These are phyloP conservation scores for Haematococcus lacustris DNA, from an alignment of 139 green algal species.

Conservation along the genomic window DNA sequence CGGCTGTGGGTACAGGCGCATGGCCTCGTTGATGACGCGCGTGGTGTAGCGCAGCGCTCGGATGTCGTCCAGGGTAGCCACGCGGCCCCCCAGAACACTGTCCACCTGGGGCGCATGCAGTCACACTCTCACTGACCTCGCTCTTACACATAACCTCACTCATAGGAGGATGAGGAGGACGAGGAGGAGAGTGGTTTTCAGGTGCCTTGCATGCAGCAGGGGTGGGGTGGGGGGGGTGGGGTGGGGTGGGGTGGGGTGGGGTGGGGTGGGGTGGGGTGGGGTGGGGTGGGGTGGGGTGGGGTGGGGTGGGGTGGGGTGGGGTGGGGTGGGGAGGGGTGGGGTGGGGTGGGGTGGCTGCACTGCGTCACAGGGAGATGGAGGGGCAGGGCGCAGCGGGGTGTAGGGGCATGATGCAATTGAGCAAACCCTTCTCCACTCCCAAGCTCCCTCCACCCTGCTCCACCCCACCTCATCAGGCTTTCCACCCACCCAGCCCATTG, in stretches of 20 bases:
- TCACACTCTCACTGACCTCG: background rate
- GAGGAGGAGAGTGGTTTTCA: background rate
- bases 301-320: too few species aligned
- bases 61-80: constrained; percentile 63
- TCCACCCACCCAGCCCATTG: background rate
- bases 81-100: constrained; percentile 58
- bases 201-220: too few species aligned
- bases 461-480: background rate
- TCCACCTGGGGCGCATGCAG: constrained; percentile 49
- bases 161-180: too few species aligned
- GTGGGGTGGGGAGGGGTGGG: too few species aligned
- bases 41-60: constrained; percentile 57
- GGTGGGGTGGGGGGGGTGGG: too few species aligned
- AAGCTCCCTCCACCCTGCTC: background rate
- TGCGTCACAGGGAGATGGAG: too few species aligned
- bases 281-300: too few species aligned
- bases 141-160: background rate
- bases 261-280: too few species aligned
- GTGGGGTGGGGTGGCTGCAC: too few species aligned
- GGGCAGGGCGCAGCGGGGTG: too few species aligned
- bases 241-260: too few species aligned
- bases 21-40: constrained; percentile 78
- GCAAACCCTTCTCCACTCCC: background rate
- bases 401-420: background rate
- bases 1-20: constrained; percentile 93